Evolutionary conservation across 1,284 basidiomycete species (phyloP).

Genomic region (Cryptococcus maquisensis): DNA sequence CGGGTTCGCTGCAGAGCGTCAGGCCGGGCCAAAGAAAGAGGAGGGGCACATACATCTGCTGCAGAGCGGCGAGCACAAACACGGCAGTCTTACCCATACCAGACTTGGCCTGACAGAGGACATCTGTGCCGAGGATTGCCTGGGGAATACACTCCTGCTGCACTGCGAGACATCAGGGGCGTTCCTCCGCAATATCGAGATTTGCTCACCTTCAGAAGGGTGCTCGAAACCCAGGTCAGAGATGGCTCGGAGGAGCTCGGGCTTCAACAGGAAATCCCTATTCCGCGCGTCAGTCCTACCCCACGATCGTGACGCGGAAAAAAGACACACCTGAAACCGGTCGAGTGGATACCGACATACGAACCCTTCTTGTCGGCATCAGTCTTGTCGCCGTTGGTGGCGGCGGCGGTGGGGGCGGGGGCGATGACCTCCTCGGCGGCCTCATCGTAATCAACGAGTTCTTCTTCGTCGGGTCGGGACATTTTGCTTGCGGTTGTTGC

Average conservation of each 20-base stretch:
- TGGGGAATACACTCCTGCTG: conserved; percentile 99
- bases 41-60: conserved; percentile 64
- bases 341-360: conserved; percentile 95
- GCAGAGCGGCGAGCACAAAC: conserved; percentile 94
- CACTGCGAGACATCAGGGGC: conserved; percentile 55
- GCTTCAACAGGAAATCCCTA: conserved; percentile 95
- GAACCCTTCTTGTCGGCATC: conserved; percentile 89
- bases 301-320: neutral
- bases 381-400: conserved; percentile 56
- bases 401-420: conserved; percentile 58
- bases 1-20: conserved; percentile 62
- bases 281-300: neutral
- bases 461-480: conserved; percentile 45
- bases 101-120: conserved; percentile 98
- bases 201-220: conserved; percentile 85
- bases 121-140: conserved; percentile 98
- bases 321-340: conserved; percentile 73
- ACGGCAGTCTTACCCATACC: conserved; percentile 99
- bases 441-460: conserved; percentile 80
- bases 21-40: neutral
- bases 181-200: neutral
- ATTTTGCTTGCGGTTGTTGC: conserved; percentile 15
- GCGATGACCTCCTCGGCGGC: conserved; percentile 79
- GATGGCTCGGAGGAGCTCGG: conserved; percentile 93
- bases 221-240: conserved; percentile 99